Percentiles rank a stretch among this genome's conserved stretches.
phyloP scores from a whole-genome alignment of 202 grass and related monocot genomes.

The Alloteropsis angusta region DNA sequence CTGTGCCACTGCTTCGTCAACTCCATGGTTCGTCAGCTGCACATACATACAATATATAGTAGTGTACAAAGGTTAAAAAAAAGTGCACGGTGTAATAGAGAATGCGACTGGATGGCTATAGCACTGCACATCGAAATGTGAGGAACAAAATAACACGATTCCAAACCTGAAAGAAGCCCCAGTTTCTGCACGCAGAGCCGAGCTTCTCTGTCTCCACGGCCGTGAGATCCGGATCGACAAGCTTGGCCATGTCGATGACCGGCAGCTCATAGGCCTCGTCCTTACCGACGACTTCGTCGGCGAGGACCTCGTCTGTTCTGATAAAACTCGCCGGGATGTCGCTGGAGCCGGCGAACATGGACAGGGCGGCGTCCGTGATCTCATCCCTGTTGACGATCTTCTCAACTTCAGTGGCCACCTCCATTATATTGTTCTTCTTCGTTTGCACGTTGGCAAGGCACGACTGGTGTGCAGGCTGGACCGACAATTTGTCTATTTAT shows the following conservation, averaged over 20 bases:
- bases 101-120: background rate
- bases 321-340: slow-evolving; percentile 26
- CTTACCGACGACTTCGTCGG: background rate
- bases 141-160: no score
- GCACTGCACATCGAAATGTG: background rate
- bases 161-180: slow-evolving; percentile 35
- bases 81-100: background rate
- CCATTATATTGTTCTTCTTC: background rate
- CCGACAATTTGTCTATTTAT: background rate
- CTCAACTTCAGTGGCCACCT: background rate
- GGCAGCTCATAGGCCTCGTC: slow-evolving; percentile 22
- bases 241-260: slow-evolving; percentile 29
- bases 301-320: background rate
- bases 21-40: slow-evolving; percentile 13
- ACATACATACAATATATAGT: background rate
- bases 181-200: slow-evolving; percentile 13
- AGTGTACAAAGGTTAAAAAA: no score
- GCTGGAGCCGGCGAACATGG: background rate
- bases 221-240: slow-evolving; percentile 6
- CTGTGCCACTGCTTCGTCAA: background rate
- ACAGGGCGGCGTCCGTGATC: background rate
- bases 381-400: background rate
- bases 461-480: background rate
- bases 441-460: background rate
- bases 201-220: slow-evolving; percentile 10